These are phyloP conservation scores for Paramarasmius palmivorus DNA, from an alignment of 1,284 basidiomycete species.

Conservation along the genomic window DNA sequence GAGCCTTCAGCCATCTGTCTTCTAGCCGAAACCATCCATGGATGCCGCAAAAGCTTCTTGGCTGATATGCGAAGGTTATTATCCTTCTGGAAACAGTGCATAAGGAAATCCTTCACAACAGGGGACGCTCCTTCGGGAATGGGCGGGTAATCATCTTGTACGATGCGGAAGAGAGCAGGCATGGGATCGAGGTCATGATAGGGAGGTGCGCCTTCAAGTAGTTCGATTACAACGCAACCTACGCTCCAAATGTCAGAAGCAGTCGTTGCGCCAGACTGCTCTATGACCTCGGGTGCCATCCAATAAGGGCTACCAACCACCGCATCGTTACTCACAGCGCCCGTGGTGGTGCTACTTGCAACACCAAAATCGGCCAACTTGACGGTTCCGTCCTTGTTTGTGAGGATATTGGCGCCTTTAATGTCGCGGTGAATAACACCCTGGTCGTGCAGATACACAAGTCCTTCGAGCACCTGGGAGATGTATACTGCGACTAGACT, in stretches of 20 bases:
- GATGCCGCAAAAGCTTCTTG: constrained; percentile 89
- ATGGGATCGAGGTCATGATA: constrained; percentile 96
- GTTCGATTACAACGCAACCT: constrained; percentile 95
- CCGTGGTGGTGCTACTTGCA: constrained; percentile 70
- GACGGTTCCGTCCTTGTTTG: constrained; percentile 97
- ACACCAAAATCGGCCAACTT: constrained; percentile 96
- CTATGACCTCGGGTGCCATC: constrained; percentile 99
- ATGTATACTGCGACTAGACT: constrained; percentile 93
- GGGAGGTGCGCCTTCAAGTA: constrained; percentile 94
- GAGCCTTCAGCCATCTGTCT: constrained; percentile 60
- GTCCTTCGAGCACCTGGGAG: constrained; percentile 89
- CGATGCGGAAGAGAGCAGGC: constrained; percentile 97
- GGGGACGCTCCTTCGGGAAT: constrained; percentile 94
- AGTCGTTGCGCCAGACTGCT: constrained; percentile 94
- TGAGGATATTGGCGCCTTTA: constrained; percentile 96
- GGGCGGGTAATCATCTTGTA: constrained; percentile 95
- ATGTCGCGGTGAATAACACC: constrained; percentile 99
- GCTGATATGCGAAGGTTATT: constrained; percentile 92
- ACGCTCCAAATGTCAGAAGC: constrained; percentile 98
- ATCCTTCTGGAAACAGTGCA: constrained; percentile 98
- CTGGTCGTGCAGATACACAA: constrained; percentile 95
- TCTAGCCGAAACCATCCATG: constrained; percentile 91
- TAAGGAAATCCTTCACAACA: constrained; percentile 94
- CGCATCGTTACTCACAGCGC: constrained; percentile 78
- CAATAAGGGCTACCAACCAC: constrained; percentile 98